A percentile compares a stretch with the other conserved stretches of the same genome.
These are phyloP conservation scores for Plasmodium falciparum DNA, from an alignment of 169 alveolate genomes.

Conservation along the genomic window DNA sequence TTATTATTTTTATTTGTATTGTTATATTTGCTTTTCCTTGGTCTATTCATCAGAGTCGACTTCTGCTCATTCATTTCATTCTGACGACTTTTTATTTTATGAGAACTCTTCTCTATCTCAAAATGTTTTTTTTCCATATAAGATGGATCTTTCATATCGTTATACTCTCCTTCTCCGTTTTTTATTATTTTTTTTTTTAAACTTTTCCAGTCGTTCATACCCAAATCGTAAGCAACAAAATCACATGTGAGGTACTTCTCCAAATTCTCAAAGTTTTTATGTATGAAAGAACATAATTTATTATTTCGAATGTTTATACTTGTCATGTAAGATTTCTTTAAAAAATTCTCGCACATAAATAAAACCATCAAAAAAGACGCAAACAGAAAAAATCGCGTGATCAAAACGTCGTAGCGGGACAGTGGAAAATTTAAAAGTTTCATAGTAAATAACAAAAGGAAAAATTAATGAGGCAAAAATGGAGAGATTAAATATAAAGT, in stretches of 20 bases:
- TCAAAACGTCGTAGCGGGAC: neutral
- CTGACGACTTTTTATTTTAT: too few relatives aligned
- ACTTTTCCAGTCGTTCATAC: conserved; percentile 3
- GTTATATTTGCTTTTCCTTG: neutral
- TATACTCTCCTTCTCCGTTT: neutral
- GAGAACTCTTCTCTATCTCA: too few relatives aligned
- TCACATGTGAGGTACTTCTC: neutral
- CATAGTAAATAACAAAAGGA: neutral
- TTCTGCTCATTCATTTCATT: too few relatives aligned
- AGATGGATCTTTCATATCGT: too few relatives aligned
- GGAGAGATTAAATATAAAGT: too few relatives aligned
- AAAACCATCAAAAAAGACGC: neutral
- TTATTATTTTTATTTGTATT: neutral
- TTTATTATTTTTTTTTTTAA: neutral
- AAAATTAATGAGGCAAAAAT: neutral
- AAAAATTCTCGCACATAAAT: conserved; percentile 1
- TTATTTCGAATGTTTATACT: neutral
- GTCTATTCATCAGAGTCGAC: neutral
- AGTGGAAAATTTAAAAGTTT: neutral
- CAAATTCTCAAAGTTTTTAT: neutral
- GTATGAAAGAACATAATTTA: neutral
- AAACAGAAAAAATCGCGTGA: neutral
- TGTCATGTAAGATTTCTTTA: neutral
- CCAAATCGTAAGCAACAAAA: neutral
- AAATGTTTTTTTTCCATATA: too few relatives aligned